Evolutionary conservation across 2,329 filamentous ascomycete species (phyloP), one percentile per base, ranked within the genome.

Genomic region (Celoporthe dispersa): DNA sequence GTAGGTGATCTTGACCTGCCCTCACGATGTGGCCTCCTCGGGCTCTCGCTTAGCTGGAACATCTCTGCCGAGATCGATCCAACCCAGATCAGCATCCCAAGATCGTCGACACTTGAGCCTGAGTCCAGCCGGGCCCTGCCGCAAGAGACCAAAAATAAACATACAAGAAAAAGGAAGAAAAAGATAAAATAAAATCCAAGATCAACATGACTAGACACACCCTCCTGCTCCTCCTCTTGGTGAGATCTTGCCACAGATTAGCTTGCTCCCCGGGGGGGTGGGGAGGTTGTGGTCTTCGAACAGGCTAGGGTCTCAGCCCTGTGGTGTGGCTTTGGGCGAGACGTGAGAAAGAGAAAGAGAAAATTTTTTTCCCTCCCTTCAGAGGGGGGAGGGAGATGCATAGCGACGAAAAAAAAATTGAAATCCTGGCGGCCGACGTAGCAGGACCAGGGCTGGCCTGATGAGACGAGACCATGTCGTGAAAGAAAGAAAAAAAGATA

Each of bases 31-130:
- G n/a, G 55, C 48, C 12, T 67, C 66, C 65, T 28, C 61, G 64
- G 64, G 68, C 48, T 55, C 55, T 70, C 69, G 69, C 35, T 57
- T 68, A 44, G n/a, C 31, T 53, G 48, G 61, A 55, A 31, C 66
- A 44, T 28, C 25, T 16, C n/a, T 66, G 53, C 69, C 69, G 62
- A 66, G 61, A 68, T 68, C 62, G 69, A 70, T 68, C 69, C n/a
- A n/a, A 55, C 35, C 66, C 59, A 33, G 69, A 66, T 68, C 62
- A 66, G 55, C 66, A 59, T 35, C 7, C 19, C 22, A 51, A 41
- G 57, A 60, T 60, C 16, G 57, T 60, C 31, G 16, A 35, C 3
- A 11, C 16, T 22, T n/a, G n/a, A n/a, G n/a, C n/a, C n/a, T 9
- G 33, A 3, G 9, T n/a, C n/a, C 6, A n/a, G 31, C 57, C 57